Percentiles rank a stretch among this genome's conserved stretches.
These are phyloP conservation scores for Eucalyptus regnans DNA, from an alignment of 345 rosid species.

Conservation along the genomic window DNA sequence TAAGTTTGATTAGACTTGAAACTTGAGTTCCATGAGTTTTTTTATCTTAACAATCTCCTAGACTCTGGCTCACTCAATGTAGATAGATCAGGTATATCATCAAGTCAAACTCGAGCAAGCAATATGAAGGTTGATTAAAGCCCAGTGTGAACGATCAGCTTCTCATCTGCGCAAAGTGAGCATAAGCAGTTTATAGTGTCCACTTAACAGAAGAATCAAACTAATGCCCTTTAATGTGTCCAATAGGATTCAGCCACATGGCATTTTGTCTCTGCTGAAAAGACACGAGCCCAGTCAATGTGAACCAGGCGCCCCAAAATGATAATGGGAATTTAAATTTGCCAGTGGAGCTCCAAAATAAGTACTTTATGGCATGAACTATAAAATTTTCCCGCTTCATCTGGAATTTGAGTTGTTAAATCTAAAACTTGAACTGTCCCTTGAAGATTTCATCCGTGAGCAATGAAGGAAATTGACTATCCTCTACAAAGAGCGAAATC, in stretches of 20 bases:
- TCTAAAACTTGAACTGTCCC: neutral
- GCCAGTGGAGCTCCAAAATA: neutral
- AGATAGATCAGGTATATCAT: neutral
- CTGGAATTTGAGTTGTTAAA: neutral
- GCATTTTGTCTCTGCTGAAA: neutral
- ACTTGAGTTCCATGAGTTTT: neutral
- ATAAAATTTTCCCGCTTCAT: neutral
- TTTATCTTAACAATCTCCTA: neutral
- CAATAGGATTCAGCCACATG: neutral
- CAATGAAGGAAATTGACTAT: neutral
- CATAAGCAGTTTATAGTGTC: neutral
- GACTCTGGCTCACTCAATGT: neutral
- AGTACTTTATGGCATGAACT: neutral
- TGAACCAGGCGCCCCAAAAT: neutral
- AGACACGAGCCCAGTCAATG: neutral
- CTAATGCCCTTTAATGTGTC: neutral
- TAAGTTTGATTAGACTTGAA: neutral
- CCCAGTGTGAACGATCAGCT: neutral
- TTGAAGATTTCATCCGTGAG: neutral
- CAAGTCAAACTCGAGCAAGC: neutral
- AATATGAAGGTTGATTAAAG: neutral
- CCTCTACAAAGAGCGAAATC: neutral
- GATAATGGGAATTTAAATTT: neutral
- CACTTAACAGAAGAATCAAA: neutral
- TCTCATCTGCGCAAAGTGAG: neutral